phyloP scores from a whole-genome alignment of 305 asterid genomes.

The Vinca major region DNA sequence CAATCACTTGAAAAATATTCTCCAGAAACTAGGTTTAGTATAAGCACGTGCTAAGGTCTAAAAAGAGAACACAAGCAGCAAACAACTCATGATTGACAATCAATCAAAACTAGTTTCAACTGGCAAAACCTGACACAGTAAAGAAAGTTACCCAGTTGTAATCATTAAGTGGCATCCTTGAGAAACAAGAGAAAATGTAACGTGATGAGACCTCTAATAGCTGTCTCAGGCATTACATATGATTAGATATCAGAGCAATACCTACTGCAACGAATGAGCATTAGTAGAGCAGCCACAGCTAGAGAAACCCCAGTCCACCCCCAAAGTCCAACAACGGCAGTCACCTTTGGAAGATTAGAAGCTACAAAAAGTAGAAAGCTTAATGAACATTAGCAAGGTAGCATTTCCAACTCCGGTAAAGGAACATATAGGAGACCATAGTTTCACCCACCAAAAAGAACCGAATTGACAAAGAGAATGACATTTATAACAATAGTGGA shows the following conservation, averaged over 20 bases:
- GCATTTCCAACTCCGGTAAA: constrained; percentile 12
- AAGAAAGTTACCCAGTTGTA: background rate
- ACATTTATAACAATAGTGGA: constrained; percentile 40
- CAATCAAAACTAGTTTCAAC: background rate
- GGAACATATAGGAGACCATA: constrained; percentile 4
- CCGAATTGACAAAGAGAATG: constrained; percentile 68
- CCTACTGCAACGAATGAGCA: constrained; percentile 82
- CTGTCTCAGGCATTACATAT: background rate
- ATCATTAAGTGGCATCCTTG: background rate
- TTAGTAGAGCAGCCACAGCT: constrained; percentile 61
- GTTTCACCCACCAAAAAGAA: constrained; percentile 60
- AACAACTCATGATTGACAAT: background rate
- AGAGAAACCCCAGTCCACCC: constrained; percentile 79
- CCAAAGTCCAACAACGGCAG: constrained; percentile 92
- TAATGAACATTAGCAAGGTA: constrained; percentile 28
- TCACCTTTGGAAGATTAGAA: constrained; percentile 66
- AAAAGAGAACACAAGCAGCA: background rate
- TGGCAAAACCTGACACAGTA: background rate
- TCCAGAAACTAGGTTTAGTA: constrained; percentile 7
- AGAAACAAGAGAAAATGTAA: background rate
- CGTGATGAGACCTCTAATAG: background rate
- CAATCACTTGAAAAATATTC: constrained; percentile 12
- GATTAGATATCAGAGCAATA: constrained; percentile 25
- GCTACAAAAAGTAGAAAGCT: constrained; percentile 37
- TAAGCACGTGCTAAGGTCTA: background rate